A percentile compares a stretch with the other conserved stretches of the same genome.
These are phyloP conservation scores for Pichia occidentalis DNA, from an alignment of 805 yeast species.

Conservation along the genomic window DNA sequence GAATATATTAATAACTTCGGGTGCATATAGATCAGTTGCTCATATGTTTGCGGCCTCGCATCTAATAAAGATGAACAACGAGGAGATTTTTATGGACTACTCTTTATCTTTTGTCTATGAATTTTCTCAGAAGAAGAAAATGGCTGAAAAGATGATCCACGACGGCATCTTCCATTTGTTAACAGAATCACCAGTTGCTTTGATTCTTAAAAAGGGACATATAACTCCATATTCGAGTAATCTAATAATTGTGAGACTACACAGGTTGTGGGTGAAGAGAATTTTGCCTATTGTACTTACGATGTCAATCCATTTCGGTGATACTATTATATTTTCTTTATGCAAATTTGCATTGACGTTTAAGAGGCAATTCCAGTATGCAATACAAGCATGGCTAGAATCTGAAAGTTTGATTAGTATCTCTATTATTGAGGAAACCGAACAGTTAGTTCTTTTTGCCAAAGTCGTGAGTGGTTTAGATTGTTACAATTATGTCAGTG, in stretches of 20 bases:
- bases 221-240: constrained; percentile 40
- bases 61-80: constrained; percentile 50
- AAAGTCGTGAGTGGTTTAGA: constrained; percentile 49
- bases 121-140: constrained; percentile 48
- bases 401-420: constrained; percentile 44
- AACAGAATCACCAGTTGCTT: constrained; percentile 68
- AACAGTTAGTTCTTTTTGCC: constrained; percentile 60
- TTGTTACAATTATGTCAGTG: constrained; percentile 40
- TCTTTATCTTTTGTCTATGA: constrained; percentile 64
- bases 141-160: constrained; percentile 61
- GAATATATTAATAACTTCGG: constrained; percentile 45
- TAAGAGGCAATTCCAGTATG: constrained; percentile 54
- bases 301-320: constrained; percentile 57
- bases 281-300: constrained; percentile 60
- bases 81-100: constrained; percentile 66
- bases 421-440: constrained; percentile 52
- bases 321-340: constrained; percentile 55
- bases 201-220: constrained; percentile 58
- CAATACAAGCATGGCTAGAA: constrained; percentile 59
- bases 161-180: constrained; percentile 62
- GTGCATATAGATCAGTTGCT: constrained; percentile 55
- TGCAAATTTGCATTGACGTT: constrained; percentile 58
- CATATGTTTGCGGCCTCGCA: constrained; percentile 66
- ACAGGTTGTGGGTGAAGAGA: constrained; percentile 83
- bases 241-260: constrained; percentile 32